Conservation (phyloP, 2,329 filamentous ascomycete species). For the Harringtonia lauricola region DNA sequence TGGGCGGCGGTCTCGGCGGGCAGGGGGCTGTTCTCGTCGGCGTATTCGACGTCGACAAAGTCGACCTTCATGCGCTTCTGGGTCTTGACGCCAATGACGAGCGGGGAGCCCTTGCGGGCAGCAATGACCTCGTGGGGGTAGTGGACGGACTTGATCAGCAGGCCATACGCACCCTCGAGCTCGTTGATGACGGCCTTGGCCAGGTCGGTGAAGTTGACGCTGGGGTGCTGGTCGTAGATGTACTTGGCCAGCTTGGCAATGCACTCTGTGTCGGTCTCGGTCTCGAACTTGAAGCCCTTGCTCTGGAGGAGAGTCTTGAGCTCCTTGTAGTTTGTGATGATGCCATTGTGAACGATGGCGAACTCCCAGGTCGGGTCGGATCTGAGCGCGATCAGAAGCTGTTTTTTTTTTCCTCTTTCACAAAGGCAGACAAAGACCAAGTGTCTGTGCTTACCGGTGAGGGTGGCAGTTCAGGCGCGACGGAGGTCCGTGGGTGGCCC, state of each 20-base stretch:
- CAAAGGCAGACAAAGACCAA: too few species aligned
- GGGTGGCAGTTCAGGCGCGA: constrained; percentile 96
- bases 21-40: constrained; percentile 71
- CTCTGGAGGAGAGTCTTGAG: constrained; percentile 81
- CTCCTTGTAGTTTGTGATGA: constrained; percentile 99
- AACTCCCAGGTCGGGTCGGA: constrained; percentile 96
- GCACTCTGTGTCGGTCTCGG: constrained; percentile 97
- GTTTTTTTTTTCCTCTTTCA: too few species aligned
- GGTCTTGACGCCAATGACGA: constrained; percentile 95
- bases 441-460: constrained; percentile 58
- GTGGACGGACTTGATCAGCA: constrained; percentile 96
- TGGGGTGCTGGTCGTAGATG: constrained; percentile 88
- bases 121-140: constrained; percentile 97
- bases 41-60: constrained; percentile 98
- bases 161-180: constrained; percentile 93
- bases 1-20: constrained; percentile 91
- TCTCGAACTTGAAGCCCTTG: constrained; percentile 99
- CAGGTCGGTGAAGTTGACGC: constrained; percentile 90
- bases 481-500: constrained; percentile 94
- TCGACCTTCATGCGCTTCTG: constrained; percentile 99
- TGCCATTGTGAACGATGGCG: constrained; percentile 95
- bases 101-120: constrained; percentile 93
- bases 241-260: constrained; percentile 99
- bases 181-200: constrained; percentile 98
- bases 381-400: constrained; percentile 31